Evolutionary conservation across 495 filamentous ascomycete species (phyloP).

Genomic region (Choiromyces venosus): DNA sequence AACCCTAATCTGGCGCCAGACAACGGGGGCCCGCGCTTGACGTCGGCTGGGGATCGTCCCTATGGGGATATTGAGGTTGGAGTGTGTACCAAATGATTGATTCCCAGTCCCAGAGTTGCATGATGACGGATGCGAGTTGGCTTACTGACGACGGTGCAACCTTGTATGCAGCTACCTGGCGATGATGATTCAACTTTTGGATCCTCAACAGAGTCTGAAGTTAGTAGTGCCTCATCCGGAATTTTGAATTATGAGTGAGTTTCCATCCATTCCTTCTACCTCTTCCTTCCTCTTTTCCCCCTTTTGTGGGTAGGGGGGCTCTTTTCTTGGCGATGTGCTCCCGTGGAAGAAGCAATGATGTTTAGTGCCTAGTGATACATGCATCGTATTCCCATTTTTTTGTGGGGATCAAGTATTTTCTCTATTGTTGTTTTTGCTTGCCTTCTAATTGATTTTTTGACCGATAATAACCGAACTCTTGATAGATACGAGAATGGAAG

Average conservation of each 20-base stretch:
- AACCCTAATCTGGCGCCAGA: no score
- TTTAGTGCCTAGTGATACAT: no score
- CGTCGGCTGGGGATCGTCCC: neutral
- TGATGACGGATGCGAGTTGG: neutral
- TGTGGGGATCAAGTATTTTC: neutral
- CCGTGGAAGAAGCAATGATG: neutral
- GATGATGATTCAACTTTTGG: neutral
- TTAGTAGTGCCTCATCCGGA: neutral
- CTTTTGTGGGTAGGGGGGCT: no score
- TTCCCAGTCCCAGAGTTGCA: neutral
- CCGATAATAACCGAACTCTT: neutral
- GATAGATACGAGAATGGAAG: constrained; percentile 15
- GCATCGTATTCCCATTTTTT: no score
- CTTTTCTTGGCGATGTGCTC: neutral
- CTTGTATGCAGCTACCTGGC: neutral
- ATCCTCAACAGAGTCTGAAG: neutral
- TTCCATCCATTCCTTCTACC: neutral
- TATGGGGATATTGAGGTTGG: neutral
- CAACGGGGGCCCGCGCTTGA: neutral
- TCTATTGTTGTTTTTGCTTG: no score
- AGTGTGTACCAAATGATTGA: neutral
- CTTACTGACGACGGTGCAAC: neutral
- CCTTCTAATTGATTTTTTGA: neutral
- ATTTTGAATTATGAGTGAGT: neutral
- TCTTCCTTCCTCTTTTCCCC: neutral